Percentiles rank a stretch among this genome's conserved stretches.
phyloP scores from a whole-genome alignment of 805 yeast species.

The Myxozyma sirexii region DNA sequence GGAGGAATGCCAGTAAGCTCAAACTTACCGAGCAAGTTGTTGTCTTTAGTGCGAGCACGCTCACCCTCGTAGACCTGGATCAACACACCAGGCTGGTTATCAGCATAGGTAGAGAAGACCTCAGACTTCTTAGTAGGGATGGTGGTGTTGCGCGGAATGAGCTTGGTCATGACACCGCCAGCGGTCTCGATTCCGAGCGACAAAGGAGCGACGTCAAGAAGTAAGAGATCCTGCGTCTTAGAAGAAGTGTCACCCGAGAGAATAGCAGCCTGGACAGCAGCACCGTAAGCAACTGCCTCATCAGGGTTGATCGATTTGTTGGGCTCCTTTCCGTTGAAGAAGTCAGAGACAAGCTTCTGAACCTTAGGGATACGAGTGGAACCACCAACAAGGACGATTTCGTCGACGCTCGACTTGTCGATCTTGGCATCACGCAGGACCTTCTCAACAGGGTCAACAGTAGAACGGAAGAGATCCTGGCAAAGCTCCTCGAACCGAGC shows the following conservation, averaged over 20 bases:
- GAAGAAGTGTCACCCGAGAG: conserved; percentile 94
- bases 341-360: conserved; percentile 92
- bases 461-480: conserved; percentile 90
- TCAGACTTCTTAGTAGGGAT: conserved; percentile 98
- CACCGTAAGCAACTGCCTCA: conserved; percentile 99
- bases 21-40: conserved; percentile 95
- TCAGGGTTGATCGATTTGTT: conserved; percentile 96
- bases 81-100: conserved; percentile 98
- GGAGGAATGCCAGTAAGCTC: conserved; percentile 97
- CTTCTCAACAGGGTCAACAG: conserved; percentile 93
- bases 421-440: conserved; percentile 88
- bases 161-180: conserved; percentile 98
- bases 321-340: conserved; percentile 97
- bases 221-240: conserved; percentile 91
- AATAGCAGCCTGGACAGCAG: conserved; percentile 97
- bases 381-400: conserved; percentile 95
- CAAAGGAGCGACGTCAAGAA: conserved; percentile 96
- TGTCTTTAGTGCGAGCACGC: conserved; percentile 93
- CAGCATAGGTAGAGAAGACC: conserved; percentile 94
- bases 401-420: conserved; percentile 87
- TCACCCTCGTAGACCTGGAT: conserved; percentile 98
- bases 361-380: conserved; percentile 98
- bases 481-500: conserved; percentile 97
- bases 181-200: conserved; percentile 98
- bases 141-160: conserved; percentile 97